Percentiles rank a stretch among this genome's conserved stretches.
Evolutionary conservation across 495 filamentous ascomycete species (phyloP).

Genomic region (Neurospora sp.): DNA sequence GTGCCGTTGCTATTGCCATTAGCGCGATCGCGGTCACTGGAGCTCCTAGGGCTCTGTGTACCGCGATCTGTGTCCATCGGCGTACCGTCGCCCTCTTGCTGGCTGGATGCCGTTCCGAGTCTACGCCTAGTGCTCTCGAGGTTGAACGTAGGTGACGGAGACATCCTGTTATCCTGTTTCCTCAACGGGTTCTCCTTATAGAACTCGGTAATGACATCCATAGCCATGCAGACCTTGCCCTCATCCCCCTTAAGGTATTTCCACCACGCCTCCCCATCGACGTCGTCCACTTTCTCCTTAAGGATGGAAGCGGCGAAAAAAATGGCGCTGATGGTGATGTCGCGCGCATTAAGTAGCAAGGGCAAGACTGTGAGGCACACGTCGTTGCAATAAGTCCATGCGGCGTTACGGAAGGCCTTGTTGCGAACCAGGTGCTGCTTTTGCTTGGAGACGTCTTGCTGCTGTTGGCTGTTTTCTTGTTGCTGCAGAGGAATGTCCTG

Average conservation of each 20-base stretch:
- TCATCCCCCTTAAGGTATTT: slow-evolving; percentile 52
- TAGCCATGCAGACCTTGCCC: slow-evolving; percentile 52
- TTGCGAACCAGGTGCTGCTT: slow-evolving; percentile 47
- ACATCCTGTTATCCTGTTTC: slow-evolving; percentile 31
- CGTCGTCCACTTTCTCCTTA: slow-evolving; percentile 61
- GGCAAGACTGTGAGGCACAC: slow-evolving; percentile 72
- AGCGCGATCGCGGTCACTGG: not conserved
- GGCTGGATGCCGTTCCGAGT: slow-evolving; percentile 16
- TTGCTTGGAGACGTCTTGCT: not conserved
- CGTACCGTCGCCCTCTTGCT: slow-evolving; percentile 5
- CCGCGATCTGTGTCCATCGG: slow-evolving; percentile 15
- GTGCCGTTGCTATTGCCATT: not conserved
- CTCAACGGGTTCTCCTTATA: slow-evolving; percentile 59
- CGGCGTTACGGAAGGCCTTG: slow-evolving; percentile 65
- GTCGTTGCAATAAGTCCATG: slow-evolving; percentile 92
- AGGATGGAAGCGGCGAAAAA: slow-evolving; percentile 72
- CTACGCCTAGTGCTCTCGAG: slow-evolving; percentile 37
- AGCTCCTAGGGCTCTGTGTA: slow-evolving; percentile 18
- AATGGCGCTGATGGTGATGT: slow-evolving; percentile 75
- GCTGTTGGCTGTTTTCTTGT: not conserved
- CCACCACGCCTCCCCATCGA: slow-evolving; percentile 83
- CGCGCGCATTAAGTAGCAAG: slow-evolving; percentile 65
- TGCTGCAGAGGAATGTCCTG: not conserved
- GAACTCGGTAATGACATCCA: slow-evolving; percentile 60
- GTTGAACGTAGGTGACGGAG: slow-evolving; percentile 33